phyloP scores from a whole-genome alignment of 495 filamentous ascomycete species.

The Aspergillus ostianus region DNA sequence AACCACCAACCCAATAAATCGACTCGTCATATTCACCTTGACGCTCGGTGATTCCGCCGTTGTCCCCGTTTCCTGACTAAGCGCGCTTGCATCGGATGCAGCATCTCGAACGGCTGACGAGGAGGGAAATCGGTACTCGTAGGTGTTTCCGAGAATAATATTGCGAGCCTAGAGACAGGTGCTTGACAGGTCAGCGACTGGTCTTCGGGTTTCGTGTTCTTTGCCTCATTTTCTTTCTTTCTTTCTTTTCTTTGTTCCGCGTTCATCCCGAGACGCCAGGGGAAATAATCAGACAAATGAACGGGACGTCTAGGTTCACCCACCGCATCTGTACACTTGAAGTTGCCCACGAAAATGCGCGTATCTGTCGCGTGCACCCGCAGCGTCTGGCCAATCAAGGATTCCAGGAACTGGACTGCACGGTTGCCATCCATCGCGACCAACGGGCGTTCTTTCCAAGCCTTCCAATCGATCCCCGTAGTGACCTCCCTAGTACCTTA shows the following conservation, averaged over 20 bases:
- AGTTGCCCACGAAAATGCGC: slow-evolving; percentile 83
- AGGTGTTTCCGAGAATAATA: slow-evolving; percentile 77
- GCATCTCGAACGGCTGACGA: slow-evolving; percentile 47
- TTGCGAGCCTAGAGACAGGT: slow-evolving; percentile 68
- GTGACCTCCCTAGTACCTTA: background rate
- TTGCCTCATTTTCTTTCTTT: slow-evolving; percentile 2
- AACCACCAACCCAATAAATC: slow-evolving; percentile 87
- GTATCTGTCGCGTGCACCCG: slow-evolving; percentile 79
- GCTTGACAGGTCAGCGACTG: slow-evolving; percentile 17
- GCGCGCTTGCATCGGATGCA: slow-evolving; percentile 31
- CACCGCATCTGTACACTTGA: slow-evolving; percentile 95
- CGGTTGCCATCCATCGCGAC: slow-evolving; percentile 40
- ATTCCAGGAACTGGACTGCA: slow-evolving; percentile 44
- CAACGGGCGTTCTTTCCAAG: background rate
- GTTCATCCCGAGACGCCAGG: background rate
- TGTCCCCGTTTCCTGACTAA: slow-evolving; percentile 24
- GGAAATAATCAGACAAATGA: slow-evolving; percentile 3
- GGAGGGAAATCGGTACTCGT: slow-evolving; percentile 80
- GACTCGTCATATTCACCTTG: slow-evolving; percentile 71
- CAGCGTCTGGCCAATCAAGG: slow-evolving; percentile 53
- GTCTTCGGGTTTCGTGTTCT: slow-evolving; percentile 10
- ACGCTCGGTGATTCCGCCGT: slow-evolving; percentile 32
- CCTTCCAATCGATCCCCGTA: slow-evolving; percentile 9
- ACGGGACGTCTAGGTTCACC: slow-evolving; percentile 16
- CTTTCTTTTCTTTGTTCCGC: background rate